These are phyloP conservation scores for Gleditsia sinensis DNA, from an alignment of 306 rosid genomes.

Conservation along the genomic window DNA sequence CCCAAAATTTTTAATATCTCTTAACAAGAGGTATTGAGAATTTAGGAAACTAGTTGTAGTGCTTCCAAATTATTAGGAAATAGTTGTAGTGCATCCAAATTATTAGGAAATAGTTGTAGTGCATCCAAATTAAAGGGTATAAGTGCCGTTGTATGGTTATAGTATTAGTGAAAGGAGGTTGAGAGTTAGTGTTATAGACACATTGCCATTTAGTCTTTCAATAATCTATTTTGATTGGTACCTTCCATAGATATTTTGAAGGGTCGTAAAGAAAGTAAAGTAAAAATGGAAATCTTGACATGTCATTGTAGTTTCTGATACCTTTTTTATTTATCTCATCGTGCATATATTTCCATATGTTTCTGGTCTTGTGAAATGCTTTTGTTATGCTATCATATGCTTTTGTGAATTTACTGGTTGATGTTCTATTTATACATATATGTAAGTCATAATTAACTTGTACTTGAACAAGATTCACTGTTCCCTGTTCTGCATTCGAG, in stretches of 20 bases:
- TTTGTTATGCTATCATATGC: neutral
- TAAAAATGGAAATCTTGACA: neutral
- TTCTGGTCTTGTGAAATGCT: neutral
- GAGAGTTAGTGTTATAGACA: too few species aligned
- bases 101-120: too few species aligned
- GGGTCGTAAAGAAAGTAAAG: neutral
- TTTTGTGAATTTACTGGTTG: neutral
- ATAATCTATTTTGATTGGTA: too few species aligned
- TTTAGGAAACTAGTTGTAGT: too few species aligned
- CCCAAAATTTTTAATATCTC: too few species aligned
- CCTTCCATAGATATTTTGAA: neutral
- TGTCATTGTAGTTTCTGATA: neutral
- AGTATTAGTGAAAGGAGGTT: too few species aligned
- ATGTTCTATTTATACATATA: conserved; percentile 4
- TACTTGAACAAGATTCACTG: neutral
- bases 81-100: too few species aligned
- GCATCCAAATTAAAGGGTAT: too few species aligned
- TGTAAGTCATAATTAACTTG: neutral
- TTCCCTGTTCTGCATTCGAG: conserved; percentile 16
- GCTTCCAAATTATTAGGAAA: too few species aligned
- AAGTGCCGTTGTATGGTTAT: too few species aligned
- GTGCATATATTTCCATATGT: neutral
- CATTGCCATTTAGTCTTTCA: too few species aligned
- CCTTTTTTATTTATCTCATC: neutral
- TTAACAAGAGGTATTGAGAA: too few species aligned